Base-by-base conservation (phyloP, 169 alveolate genomes). In the Cryptosporidium sp. region DNA sequence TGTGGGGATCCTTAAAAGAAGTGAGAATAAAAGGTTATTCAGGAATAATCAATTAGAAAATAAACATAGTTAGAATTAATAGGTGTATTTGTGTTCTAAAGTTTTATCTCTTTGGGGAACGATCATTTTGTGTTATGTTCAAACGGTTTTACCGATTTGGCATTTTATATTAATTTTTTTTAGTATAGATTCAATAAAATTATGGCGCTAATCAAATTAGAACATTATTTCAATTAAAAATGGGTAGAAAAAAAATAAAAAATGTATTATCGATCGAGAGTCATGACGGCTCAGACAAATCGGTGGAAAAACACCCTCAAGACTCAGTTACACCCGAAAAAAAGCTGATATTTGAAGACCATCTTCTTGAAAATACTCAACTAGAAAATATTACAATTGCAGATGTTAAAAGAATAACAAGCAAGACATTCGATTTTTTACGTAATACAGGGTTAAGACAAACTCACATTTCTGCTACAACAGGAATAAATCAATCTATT, bases 401-500 rank as follows among this genome's bases (percentile, higher is more conserved):
- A 2, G 89, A 80, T 80, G 45, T 80, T 65, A 65, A 55, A 12
- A 80, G 89, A 39, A 62, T 80, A n/a, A 80, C 80, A 41, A 80
- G 50, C 48, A 80, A 80, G 29, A 80, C 89, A 9, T 43, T 80
- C 29, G 89, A 80, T 62, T 80, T 80, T 31, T 52, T 80, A 50
- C 89, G 75, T 62, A 39, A 50, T 0, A 80, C 89, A 9, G 89
- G 89, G 12, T 33, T 80, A 43, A 61, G 75, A 23, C 89, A 80
- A 35, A 80, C 89, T n/a, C 89, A 80, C 18, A 80, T 80, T 21
- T 80, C 80, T 43, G 89, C 89, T 12, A 48, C 68, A 21, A 45
- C 89, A n/a, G 89, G 89, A 23, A 80, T 80, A 43, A 80, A 80
- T 80, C 89, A 80, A 33, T 59, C 89, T 39, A 62, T 80, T 18